Evolutionary conservation across 1,284 basidiomycete species (phyloP), one percentile per base, ranked within the genome.

Genomic region (Microbotryomycetes sp.): DNA sequence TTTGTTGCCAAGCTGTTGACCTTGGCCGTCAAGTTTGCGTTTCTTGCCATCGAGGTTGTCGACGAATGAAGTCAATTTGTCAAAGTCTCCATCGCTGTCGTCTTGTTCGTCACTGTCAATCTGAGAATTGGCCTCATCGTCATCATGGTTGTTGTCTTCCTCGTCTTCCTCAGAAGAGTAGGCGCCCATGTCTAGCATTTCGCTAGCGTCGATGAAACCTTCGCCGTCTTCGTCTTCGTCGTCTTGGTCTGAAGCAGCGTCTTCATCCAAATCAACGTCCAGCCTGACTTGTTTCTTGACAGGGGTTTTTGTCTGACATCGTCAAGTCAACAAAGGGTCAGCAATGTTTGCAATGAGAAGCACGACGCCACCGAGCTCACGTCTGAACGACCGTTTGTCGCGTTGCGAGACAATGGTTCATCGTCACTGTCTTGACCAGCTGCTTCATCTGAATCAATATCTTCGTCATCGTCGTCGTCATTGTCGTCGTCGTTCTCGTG

Each of bases 11-110:
- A 49, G 65, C 77, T 61, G 60, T 59, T 52, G 57, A 6, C 59
- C 65, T 29, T 36, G 62, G 22, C 64, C 63, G 2, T 70, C 67
- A 2, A 67, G 51, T 75, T 89, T 90, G 62, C 89, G 84, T 76
- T 94, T 92, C 69, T 82, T 82, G 16, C 82, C 77, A 61, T 86
- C 84, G 56, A 93, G 83, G n/a, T 76, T 79, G 2, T 84, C 81
- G 51, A 93, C 83, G 68, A 90, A 89, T 6, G 76, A 79, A 64
- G 85, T 83, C 2, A 93, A 83, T 42, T 83, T 81, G 42, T 84
- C 81, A 4, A 91, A 78, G 1, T 84, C 86, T 6, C 75, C 75
- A 6, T 65, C 64, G 3, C 73, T 74, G 55, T 81, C 81, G 6
- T 81, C 80, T 25, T 79, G 80, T 23, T 77, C 78, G 26, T 65